A percentile compares a stretch with the other conserved stretches of the same genome.
Conservation (phyloP, 495 filamentous ascomycete genomes). For the Clohesyomyces aquaticus region DNA sequence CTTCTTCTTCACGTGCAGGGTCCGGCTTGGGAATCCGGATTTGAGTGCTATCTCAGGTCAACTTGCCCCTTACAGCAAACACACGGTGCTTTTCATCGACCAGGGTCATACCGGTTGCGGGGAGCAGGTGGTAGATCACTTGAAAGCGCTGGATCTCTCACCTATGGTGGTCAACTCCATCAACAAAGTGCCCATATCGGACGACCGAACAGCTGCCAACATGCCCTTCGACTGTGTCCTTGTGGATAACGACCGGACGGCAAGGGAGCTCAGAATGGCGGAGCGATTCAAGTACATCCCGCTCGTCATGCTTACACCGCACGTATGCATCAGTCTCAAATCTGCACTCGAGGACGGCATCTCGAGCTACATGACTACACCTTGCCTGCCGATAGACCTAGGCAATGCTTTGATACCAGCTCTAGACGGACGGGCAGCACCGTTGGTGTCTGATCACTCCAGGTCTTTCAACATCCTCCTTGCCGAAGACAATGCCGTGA, state of each 20-base stretch:
- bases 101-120: conserved; percentile 77
- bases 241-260: conserved; percentile 91
- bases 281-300: conserved; percentile 98
- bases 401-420: conserved; percentile 99
- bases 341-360: conserved; percentile 95
- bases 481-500: conserved; percentile 97
- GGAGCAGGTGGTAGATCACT: conserved; percentile 77
- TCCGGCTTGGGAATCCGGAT: conserved; percentile 83
- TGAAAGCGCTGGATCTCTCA: conserved; percentile 75
- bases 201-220: conserved; percentile 60
- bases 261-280: conserved; percentile 77
- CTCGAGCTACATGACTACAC: conserved; percentile 98
- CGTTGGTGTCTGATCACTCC: conserved; percentile 89
- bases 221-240: conserved; percentile 93
- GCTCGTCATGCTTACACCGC: conserved; percentile 87
- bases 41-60: conserved; percentile 79
- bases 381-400: conserved; percentile 91
- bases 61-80: conserved; percentile 85
- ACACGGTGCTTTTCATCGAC: conserved; percentile 95
- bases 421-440: conserved; percentile 89
- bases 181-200: conserved; percentile 56
- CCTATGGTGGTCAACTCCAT: conserved; percentile 79
- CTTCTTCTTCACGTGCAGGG: conserved; percentile 96
- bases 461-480: conserved; percentile 95
- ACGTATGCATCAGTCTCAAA: conserved; percentile 91